Evolutionary conservation across 139 green algal species (phyloP), one percentile per base, ranked within the genome.

Genomic region (Chlamydomonas sp.): DNA sequence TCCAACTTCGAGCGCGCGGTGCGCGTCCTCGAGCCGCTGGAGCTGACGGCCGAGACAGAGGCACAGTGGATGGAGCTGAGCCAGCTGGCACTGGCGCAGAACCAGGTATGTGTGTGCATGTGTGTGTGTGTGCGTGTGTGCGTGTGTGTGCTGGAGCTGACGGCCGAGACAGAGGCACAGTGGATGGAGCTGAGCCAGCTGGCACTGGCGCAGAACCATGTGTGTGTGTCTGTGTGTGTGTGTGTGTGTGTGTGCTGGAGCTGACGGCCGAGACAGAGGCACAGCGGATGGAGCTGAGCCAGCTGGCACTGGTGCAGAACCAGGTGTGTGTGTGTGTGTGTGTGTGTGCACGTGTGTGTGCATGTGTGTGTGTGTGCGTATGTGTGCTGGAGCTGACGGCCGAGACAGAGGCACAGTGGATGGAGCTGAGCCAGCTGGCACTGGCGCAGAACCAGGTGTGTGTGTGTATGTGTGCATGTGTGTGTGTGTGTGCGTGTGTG

Each of bases 361-460:
- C n/a, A n/a, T n/a, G n/a, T n/a, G n/a, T n/a, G n/a, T n/a, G n/a
- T n/a, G n/a, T n/a, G n/a, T n/a, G n/a, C n/a, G n/a, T n/a, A n/a
- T n/a, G n/a, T n/a, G n/a, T n/a, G n/a, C 72, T 93, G 78, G 78
- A 86, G 70, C 72, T 87, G 2, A 91, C 76, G 1, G 71, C 84
- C 35, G 89, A 95, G 73, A 91, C 88, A 8, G 82, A 92, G 72
- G 82, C 83, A 16, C 87, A 93, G 72, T 95, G 89, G 89, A 81
- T 81, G 61, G 68, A 85, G 73, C 74, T 88, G 30, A 74, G 64
- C 26, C 71, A 77, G 36, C 73, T 74, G 35, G 79, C 80, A 1
- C 62, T 88, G 22, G 35, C 47, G 4, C 38, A 76, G 31, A 78
- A 73, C 66, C 64, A 73, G 70, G 16, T n/a, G 54, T n/a, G 13